phyloP scores from a whole-genome alignment of 2,329 filamentous ascomycete genomes.

The Colletotrichum nymphaeae region DNA sequence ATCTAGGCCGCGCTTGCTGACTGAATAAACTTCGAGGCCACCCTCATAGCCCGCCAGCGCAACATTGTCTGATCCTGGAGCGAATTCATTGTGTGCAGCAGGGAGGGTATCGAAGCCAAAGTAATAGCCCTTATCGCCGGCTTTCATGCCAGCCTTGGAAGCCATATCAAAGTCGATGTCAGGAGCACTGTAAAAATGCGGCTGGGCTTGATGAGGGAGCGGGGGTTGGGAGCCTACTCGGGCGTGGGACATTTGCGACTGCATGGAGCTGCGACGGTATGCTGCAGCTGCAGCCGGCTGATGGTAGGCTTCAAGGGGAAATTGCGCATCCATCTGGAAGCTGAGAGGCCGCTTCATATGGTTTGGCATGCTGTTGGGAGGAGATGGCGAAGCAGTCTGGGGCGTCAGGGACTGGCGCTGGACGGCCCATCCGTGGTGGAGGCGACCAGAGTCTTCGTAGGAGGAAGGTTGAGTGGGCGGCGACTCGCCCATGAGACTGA shows the following conservation, averaged over 20 bases:
- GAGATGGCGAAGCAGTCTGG: slow-evolving; percentile 55
- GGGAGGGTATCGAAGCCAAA: slow-evolving; percentile 84
- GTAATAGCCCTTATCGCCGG: slow-evolving; percentile 78
- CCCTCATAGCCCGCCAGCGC: slow-evolving; percentile 85
- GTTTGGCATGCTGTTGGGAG: slow-evolving; percentile 41
- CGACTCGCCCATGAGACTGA: slow-evolving; percentile 63
- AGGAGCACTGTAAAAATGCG: slow-evolving; percentile 81
- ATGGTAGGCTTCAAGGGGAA: slow-evolving; percentile 54
- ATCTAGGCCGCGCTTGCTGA: slow-evolving; percentile 79
- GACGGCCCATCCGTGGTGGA: slow-evolving; percentile 58
- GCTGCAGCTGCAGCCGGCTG: slow-evolving; percentile 48
- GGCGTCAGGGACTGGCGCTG: slow-evolving; percentile 57
- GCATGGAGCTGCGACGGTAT: slow-evolving; percentile 59
- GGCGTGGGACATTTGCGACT: slow-evolving; percentile 61
- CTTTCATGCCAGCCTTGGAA: slow-evolving; percentile 64
- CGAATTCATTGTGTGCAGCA: slow-evolving; percentile 44
- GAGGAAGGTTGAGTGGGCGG: slow-evolving; percentile 65
- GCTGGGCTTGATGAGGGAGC: slow-evolving; percentile 78
- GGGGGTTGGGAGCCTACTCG: slow-evolving; percentile 67
- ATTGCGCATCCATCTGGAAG: slow-evolving; percentile 63
- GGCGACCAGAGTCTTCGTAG: slow-evolving; percentile 59
- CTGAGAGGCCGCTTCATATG: slow-evolving; percentile 47
- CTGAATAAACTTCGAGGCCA: slow-evolving; percentile 78
- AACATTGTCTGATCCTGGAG: slow-evolving; percentile 67
- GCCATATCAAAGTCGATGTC: slow-evolving; percentile 79